Conservation (phyloP, 1,139 yeast genomes). For the Pichia sp. region DNA sequence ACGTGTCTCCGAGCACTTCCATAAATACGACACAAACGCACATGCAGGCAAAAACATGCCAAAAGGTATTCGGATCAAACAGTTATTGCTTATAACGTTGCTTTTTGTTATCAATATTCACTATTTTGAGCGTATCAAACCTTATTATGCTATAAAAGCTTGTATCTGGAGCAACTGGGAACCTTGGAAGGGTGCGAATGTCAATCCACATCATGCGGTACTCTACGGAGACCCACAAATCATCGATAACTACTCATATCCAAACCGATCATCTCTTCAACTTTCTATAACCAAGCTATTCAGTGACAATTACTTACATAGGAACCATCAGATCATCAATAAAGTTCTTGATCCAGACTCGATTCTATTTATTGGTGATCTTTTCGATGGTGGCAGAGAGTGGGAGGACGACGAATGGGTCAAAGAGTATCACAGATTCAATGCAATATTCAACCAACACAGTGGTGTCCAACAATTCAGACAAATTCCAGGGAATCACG, state of each 20-base stretch:
- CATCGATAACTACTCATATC: slow-evolving; percentile 57
- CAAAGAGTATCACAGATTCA: slow-evolving; percentile 63
- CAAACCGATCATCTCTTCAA: slow-evolving; percentile 40
- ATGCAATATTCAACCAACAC: slow-evolving; percentile 48
- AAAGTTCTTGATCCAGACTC: slow-evolving; percentile 61
- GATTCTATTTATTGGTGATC: slow-evolving; percentile 76
- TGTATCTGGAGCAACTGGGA: slow-evolving; percentile 70
- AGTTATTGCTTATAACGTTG: slow-evolving; percentile 20
- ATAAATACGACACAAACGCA: too few relatives aligned
- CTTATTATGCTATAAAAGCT: slow-evolving; percentile 34
- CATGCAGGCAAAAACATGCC: too few relatives aligned
- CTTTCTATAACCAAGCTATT: slow-evolving; percentile 38
- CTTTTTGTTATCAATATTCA: slow-evolving; percentile 45
- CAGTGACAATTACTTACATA: slow-evolving; percentile 69
- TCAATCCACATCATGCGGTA: slow-evolving; percentile 51
- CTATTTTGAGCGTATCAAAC: slow-evolving; percentile 55
- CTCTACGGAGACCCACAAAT: slow-evolving; percentile 61
- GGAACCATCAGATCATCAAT: slow-evolving; percentile 65
- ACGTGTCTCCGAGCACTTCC: too few relatives aligned
- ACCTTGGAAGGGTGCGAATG: slow-evolving; percentile 29
- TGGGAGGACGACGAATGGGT: slow-evolving; percentile 71
- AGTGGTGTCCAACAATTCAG: slow-evolving; percentile 32
- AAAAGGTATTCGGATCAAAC: slow-evolving; percentile 5
- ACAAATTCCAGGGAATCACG: slow-evolving; percentile 90
- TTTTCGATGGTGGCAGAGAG: slow-evolving; percentile 92